A percentile compares a stretch with the other conserved stretches of the same genome.
phyloP scores from a whole-genome alignment of 371 early-diverging fungal genomes.

The Mortierella sp. region DNA sequence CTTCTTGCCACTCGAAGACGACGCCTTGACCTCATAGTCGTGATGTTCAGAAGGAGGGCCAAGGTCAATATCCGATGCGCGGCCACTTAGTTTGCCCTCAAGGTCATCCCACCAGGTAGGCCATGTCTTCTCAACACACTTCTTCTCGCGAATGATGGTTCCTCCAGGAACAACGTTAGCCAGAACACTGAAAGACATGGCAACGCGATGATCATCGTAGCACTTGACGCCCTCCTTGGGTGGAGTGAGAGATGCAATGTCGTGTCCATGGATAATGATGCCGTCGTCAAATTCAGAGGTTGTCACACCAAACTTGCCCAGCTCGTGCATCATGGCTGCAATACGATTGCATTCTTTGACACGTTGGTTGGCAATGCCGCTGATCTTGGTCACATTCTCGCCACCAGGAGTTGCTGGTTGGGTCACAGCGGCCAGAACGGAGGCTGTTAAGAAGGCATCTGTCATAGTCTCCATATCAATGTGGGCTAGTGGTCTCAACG shows the following conservation, averaged over 20 bases:
- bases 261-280: slow-evolving; percentile 84
- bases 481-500: slow-evolving; percentile 75
- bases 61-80: slow-evolving; percentile 79
- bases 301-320: slow-evolving; percentile 89
- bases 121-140: slow-evolving; percentile 98
- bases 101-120: slow-evolving; percentile 98
- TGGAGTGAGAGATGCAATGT: slow-evolving; percentile 62
- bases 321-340: slow-evolving; percentile 94
- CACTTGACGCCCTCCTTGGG: slow-evolving; percentile 84
- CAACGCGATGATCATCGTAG: slow-evolving; percentile 97
- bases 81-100: slow-evolving; percentile 78
- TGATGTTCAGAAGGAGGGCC: slow-evolving; percentile 57
- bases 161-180: slow-evolving; percentile 80
- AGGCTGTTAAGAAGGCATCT: slow-evolving; percentile 97
- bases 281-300: slow-evolving; percentile 91
- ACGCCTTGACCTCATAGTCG: slow-evolving; percentile 44
- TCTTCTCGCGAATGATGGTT: slow-evolving; percentile 87
- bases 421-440: slow-evolving; percentile 92
- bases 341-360: slow-evolving; percentile 99
- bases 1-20: slow-evolving; percentile 9
- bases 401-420: slow-evolving; percentile 58
- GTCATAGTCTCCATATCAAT: slow-evolving; percentile 99
- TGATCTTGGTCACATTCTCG: slow-evolving; percentile 80
- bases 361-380: slow-evolving; percentile 97
- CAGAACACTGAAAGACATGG: slow-evolving; percentile 95